Conservation (phyloP, 257 asterid species). For the Plantago elongata region DNA sequence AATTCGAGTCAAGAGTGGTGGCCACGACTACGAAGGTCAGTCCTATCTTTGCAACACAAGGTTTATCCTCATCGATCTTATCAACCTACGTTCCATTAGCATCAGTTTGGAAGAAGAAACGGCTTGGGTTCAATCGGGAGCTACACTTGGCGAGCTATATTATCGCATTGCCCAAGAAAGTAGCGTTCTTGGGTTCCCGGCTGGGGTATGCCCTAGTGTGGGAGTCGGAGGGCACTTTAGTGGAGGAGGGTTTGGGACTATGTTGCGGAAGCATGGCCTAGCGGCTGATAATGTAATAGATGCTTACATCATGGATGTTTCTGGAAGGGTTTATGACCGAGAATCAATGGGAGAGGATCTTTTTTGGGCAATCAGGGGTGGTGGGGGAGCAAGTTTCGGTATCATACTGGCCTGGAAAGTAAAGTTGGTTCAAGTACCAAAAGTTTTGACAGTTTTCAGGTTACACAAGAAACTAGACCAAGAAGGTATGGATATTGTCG, state of each 20-base stretch:
- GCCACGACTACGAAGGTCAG: conserved; percentile 58
- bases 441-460: not conserved
- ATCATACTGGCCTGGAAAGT: conserved; percentile 2
- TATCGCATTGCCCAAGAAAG: conserved; percentile 36
- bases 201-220: conserved; percentile 51
- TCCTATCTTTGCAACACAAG: conserved; percentile 35
- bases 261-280: conserved; percentile 47
- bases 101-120: conserved; percentile 29
- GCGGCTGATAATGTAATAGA: conserved; percentile 45
- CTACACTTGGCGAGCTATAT: conserved; percentile 51
- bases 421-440: not conserved
- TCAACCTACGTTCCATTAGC: conserved; percentile 30
- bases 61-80: conserved; percentile 37
- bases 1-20: conserved; percentile 46
- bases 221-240: conserved; percentile 62
- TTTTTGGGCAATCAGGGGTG: conserved; percentile 10
- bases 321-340: conserved; percentile 35
- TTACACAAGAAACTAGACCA: not conserved
- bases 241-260: conserved; percentile 51
- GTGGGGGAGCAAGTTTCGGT: conserved; percentile 7
- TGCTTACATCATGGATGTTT: conserved; percentile 34
- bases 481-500: not conserved
- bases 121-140: conserved; percentile 58
- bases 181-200: conserved; percentile 36
- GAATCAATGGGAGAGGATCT: conserved; percentile 41